Evolutionary conservation across 352 stramenopile genomes (phyloP).

Genomic region (Phytopythium aichiense): DNA sequence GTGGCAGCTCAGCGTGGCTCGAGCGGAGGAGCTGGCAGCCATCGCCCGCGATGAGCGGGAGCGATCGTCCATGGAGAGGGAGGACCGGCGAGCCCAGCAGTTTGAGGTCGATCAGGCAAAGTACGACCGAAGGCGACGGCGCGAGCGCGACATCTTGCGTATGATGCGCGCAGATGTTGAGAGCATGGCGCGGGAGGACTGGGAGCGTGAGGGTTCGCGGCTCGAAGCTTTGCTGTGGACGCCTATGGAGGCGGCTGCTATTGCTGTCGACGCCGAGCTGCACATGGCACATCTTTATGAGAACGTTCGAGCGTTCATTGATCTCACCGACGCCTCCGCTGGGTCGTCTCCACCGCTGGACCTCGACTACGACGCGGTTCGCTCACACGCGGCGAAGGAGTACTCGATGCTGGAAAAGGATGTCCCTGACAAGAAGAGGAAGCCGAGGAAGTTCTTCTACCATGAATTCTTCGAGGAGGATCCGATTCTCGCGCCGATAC

Average conservation of each 20-base stretch:
- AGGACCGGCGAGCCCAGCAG: slow-evolving; percentile 24
- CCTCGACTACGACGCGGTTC: slow-evolving; percentile 51
- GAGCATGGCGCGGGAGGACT: slow-evolving; percentile 42
- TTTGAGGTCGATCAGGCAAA: slow-evolving; percentile 7
- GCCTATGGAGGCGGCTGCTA: slow-evolving; percentile 25
- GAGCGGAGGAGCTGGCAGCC: slow-evolving; percentile 23
- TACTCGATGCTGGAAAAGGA: slow-evolving; percentile 23
- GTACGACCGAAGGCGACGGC: slow-evolving; percentile 26
- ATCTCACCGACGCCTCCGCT: slow-evolving; percentile 17
- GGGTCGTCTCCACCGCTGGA: slow-evolving; percentile 31
- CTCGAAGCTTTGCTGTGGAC: slow-evolving; percentile 52
- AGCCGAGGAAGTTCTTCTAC: slow-evolving; percentile 58
- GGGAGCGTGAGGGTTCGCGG: slow-evolving; percentile 38
- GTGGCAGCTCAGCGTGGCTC: slow-evolving; percentile 33
- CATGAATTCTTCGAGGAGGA: slow-evolving; percentile 72
- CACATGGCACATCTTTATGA: slow-evolving; percentile 30
- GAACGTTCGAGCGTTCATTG: slow-evolving; percentile 43
- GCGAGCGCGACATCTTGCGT: slow-evolving; percentile 27
- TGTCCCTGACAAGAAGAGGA: slow-evolving; percentile 38
- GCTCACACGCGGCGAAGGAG: slow-evolving; percentile 24
- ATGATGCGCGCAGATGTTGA: slow-evolving; percentile 66
- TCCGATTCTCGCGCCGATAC: slow-evolving; percentile 27
- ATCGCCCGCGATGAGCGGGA: slow-evolving; percentile 38
- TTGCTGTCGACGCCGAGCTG: slow-evolving; percentile 21
- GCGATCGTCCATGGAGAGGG: slow-evolving; percentile 36